A percentile compares a stretch with the other conserved stretches of the same genome.
Conservation (phyloP, 2,329 filamentous ascomycete genomes). For the Onygenales sp. region DNA sequence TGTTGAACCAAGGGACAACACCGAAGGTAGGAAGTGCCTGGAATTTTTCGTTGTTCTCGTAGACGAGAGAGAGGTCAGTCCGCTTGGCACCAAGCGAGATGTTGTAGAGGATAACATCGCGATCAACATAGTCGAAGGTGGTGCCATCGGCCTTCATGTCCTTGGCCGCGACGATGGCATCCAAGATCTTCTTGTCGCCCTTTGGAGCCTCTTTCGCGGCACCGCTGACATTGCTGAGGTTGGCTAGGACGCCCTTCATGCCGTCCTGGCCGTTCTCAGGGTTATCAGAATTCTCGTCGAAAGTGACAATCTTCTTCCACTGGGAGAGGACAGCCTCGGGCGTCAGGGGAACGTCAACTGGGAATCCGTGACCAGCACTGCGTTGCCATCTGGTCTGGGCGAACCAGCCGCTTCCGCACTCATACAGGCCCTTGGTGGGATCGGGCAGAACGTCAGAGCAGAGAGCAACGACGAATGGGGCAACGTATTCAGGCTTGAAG, state of each 20-base stretch:
- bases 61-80: conserved; percentile 77
- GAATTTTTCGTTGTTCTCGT: conserved; percentile 85
- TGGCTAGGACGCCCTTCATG: conserved; percentile 69
- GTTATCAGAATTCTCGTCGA: conserved; percentile 81
- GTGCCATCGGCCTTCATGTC: conserved; percentile 62
- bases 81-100: conserved; percentile 87
- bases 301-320: conserved; percentile 73
- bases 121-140: conserved; percentile 73
- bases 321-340: conserved; percentile 72
- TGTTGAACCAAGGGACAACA: conserved; percentile 88
- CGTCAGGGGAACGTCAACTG: conserved; percentile 69
- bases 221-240: conserved; percentile 66
- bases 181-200: conserved; percentile 56
- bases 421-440: conserved; percentile 80
- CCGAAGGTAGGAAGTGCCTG: conserved; percentile 91
- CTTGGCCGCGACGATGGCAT: conserved; percentile 67
- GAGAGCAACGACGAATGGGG: conserved; percentile 80
- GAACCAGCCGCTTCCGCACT: conserved; percentile 91
- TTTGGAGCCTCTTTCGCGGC: conserved; percentile 34
- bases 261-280: conserved; percentile 70
- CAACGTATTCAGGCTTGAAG: conserved; percentile 98
- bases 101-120: conserved; percentile 91
- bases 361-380: conserved; percentile 81
- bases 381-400: conserved; percentile 92
- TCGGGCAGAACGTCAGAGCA: conserved; percentile 79